Conservation (phyloP, 2,329 filamentous ascomycete genomes). For the Trichoderma citrinoviride region DNA sequence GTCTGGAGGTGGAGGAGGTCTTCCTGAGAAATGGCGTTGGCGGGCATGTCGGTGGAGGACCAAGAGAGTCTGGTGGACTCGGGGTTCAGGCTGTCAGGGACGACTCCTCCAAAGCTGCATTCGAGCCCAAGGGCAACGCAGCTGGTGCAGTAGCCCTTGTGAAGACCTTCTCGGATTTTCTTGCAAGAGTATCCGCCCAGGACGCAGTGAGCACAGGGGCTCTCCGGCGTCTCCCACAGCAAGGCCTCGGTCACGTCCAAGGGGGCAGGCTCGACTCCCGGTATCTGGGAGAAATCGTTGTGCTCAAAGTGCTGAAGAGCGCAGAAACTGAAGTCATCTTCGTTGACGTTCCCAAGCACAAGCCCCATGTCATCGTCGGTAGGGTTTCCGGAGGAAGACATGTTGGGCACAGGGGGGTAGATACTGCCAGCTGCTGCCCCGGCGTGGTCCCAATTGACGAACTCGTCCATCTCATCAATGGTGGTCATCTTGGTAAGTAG, state of each 20-base stretch:
- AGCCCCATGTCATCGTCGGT: conserved; percentile 47
- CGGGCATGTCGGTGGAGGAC: conserved; percentile 41
- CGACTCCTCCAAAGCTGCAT: conserved; percentile 53
- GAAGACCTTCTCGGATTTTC: conserved; percentile 56
- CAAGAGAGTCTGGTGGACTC: conserved; percentile 37
- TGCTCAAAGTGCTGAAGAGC: conserved; percentile 57
- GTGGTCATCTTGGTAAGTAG: conserved; percentile 32
- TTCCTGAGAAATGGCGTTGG: conserved; percentile 35
- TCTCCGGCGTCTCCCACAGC: conserved; percentile 43
- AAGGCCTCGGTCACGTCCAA: neutral
- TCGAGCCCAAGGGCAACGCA: conserved; percentile 58
- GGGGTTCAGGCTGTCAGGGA: conserved; percentile 36
- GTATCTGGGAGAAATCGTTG: conserved; percentile 26
- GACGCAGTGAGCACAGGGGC: conserved; percentile 53
- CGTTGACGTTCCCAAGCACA: conserved; percentile 54
- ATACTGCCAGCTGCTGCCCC: conserved; percentile 38
- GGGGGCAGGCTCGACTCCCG: neutral
- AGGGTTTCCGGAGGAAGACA: conserved; percentile 38
- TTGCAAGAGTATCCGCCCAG: conserved; percentile 58
- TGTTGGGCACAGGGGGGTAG: conserved; percentile 35
- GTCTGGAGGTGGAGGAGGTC: conserved; percentile 28
- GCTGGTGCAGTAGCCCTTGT: conserved; percentile 60
- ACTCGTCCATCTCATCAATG: conserved; percentile 58
- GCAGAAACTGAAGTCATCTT: conserved; percentile 59
- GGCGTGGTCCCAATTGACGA: conserved; percentile 61